A percentile compares a stretch with the other conserved stretches of the same genome.
phyloP scores from a whole-genome alignment of 345 rosid genomes.

The Salix purpurea region DNA sequence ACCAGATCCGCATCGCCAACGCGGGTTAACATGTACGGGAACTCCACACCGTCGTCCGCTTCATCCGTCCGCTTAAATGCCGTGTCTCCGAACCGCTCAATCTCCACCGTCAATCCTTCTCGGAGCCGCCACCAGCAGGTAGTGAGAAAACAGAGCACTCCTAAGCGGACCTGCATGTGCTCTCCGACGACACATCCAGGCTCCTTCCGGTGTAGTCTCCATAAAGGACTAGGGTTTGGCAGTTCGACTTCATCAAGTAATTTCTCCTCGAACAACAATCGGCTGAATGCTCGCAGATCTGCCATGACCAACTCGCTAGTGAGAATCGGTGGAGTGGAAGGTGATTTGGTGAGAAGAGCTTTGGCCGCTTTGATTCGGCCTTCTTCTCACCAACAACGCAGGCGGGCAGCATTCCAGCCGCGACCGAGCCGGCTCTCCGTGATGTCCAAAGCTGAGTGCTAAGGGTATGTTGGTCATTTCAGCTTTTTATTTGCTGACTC shows the following conservation, averaged over 20 bases:
- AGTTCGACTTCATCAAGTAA: conserved; percentile 5
- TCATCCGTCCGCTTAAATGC: conserved; percentile 28
- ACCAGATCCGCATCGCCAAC: conserved; percentile 49
- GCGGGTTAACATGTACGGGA: conserved; percentile 37
- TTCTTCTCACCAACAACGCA: conserved; percentile 44
- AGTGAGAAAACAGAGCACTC: conserved; percentile 28
- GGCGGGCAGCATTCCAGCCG: conserved; percentile 57
- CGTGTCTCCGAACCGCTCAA: conserved; percentile 47
- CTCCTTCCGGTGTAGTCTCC: conserved; percentile 75
- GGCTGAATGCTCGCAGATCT: conserved; percentile 59
- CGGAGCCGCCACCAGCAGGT: conserved; percentile 19
- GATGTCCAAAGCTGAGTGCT: conserved; percentile 41
- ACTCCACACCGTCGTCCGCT: conserved; percentile 36
- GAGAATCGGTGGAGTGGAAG: conserved; percentile 64
- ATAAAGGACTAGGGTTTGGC: conserved; percentile 24
- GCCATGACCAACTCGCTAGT: conserved; percentile 77
- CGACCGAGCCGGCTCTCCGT: conserved; percentile 62
- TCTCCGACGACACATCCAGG: conserved; percentile 79
- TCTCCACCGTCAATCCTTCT: conserved; percentile 30
- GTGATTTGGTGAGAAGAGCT: conserved; percentile 55
- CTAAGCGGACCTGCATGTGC: conserved; percentile 57
- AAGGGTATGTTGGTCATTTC: background rate
- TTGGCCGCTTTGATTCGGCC: conserved; percentile 53
- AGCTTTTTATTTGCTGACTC: background rate
- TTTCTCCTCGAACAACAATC: conserved; percentile 39